Base-by-base conservation (phyloP, 2,329 filamentous ascomycete genomes). In the Cladosporium cucumerinum region DNA sequence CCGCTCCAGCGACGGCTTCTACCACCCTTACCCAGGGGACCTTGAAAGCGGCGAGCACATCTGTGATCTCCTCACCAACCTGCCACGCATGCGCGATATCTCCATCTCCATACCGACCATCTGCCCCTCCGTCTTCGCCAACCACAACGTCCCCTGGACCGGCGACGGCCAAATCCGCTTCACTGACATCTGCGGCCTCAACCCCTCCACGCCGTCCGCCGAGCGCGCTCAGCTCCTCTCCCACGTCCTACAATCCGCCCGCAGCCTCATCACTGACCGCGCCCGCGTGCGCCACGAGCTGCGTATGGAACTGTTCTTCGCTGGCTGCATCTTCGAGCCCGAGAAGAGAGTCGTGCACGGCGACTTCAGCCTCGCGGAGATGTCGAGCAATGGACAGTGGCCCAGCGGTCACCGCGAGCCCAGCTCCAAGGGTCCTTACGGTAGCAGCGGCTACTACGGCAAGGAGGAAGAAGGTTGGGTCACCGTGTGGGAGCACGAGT, bases 1-100 rank as follows among this genome's bases (percentile, higher is more conserved):
- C n/a, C 79, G 82, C 48, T 82, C 81, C 16, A 76, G 80, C 68
- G 81, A 83, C 70, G 82, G 81, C 70, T 83, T 83, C 76, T 81
- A 77, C 73, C 81, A 83, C 71, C 81, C 81, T 57, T 78, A 82
- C 68, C 80, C 80, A 1, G 81, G 82, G 68, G 75, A 70, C 57
- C 78, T 72, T 69, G 76, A 68, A 71, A 74, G 66, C 65, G 77
- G 75, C 61, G 80, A 82, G 67, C 81, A 83, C 71, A 78, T 83
- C 55, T 83, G 81, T 74, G 75, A 80, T 48, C 74, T 82, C 12
- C 77, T 83, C 66, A 78, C 79, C 43, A 76, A 71, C 70, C 80
- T 81, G 57, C 80, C 81, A 1, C 77, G 78, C 65, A 76, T 83
- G 59, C 78, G 80, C 65, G 82, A 82, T 48, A 73, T 83, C 54